Evolutionary conservation across 257 asterid genomes (phyloP), one percentile per base, ranked within the genome.

Genomic region (Solanum sitiens): DNA sequence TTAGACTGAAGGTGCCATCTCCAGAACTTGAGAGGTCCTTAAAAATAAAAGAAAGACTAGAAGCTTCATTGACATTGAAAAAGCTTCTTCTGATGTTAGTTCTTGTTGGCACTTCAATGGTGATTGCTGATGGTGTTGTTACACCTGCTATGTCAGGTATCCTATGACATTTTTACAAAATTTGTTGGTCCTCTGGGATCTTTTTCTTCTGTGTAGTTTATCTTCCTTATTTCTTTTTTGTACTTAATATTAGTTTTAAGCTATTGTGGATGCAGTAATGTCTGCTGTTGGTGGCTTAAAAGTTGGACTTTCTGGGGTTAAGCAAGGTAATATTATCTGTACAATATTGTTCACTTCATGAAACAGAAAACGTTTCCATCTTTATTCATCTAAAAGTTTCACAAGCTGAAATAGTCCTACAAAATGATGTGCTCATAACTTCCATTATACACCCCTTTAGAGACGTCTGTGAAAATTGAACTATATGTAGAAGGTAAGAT

Each of bases 61-160:
- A 97, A 89, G 88, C 97, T 86, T 97, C 99, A 85, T 87, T 91
- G 88, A 93, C 98, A 83, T 89, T 97, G 91, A 97, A 97, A 92
- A 97, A 92, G 91, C 93, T 96, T 92, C 92, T 97, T 90, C 90
- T 97, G 88, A 92, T 95, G 91, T 89, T 97, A 93, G 99, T 97
- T 87, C 99, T 97, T 91, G 98, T 98, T 90, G 99, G 98, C 91
- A 97, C 99, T 65, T 96, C 99, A 42, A 97, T 97, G 99, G 99
- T 97, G 92, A 96, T 97, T 80, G 99, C 98, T 93, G 98, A 94
- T 88, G 99, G 98, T 86, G 98, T 97, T 82, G 99, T 97, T 67
- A 97, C 99, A 16, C 99, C 99, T 87, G 98, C 98, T 84, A 96
- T 96, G 99, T 97, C 99, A 91, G 99, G 99, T 97, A 87, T 88